Evolutionary conservation across 1,139 yeast genomes (phyloP).

Genomic region (Pichia sp.): DNA sequence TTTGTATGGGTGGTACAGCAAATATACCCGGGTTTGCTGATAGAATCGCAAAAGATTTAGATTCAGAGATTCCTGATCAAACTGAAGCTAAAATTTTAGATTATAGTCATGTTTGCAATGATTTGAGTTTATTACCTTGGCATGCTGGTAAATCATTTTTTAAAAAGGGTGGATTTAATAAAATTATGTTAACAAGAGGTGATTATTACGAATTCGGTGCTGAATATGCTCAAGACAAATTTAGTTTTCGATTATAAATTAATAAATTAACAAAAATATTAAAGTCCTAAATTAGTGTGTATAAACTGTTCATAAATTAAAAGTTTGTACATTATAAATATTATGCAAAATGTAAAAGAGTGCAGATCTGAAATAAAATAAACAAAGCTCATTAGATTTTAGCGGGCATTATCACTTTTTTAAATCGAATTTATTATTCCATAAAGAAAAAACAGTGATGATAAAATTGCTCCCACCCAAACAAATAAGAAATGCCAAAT

Average conservation of each 20-base stretch:
- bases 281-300: not conserved
- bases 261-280: slow-evolving; percentile 13
- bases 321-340: not conserved
- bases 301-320: not conserved
- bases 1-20: slow-evolving; percentile 77
- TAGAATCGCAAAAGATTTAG: slow-evolving; percentile 54
- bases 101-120: slow-evolving; percentile 11
- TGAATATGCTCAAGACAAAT: slow-evolving; percentile 70
- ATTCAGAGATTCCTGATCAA: slow-evolving; percentile 58
- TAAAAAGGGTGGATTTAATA: slow-evolving; percentile 42
- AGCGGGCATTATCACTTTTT: not conserved
- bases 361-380: not conserved
- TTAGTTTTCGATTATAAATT: slow-evolving; percentile 45
- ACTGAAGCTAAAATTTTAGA: slow-evolving; percentile 27
- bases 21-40: slow-evolving; percentile 60
- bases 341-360: not conserved
- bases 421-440: slow-evolving; percentile 8
- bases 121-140: slow-evolving; percentile 41
- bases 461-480: slow-evolving; percentile 22
- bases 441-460: slow-evolving; percentile 10
- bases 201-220: slow-evolving; percentile 87
- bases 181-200: slow-evolving; percentile 59
- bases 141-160: slow-evolving; percentile 51
- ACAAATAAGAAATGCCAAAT: slow-evolving; percentile 27
- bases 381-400: not conserved